These are phyloP conservation scores for Gentiana macrophylla DNA, from an alignment of 257 asterid species.

Conservation along the genomic window DNA sequence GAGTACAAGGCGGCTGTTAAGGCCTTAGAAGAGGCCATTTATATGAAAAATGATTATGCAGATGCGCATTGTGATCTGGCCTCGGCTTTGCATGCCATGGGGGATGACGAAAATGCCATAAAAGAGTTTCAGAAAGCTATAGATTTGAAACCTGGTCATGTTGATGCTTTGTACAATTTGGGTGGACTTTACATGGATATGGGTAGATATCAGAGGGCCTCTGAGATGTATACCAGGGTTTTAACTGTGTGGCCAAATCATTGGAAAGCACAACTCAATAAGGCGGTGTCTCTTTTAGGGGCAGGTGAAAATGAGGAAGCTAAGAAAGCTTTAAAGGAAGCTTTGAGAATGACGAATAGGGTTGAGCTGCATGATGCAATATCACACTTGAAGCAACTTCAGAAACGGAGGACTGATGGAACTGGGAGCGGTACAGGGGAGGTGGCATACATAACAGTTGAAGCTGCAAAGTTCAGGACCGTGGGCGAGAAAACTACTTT, in stretches of 20 bases:
- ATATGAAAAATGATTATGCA: constrained; percentile 88
- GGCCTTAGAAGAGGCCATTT: constrained; percentile 97
- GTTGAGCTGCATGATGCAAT: constrained; percentile 90
- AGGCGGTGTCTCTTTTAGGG: constrained; percentile 85
- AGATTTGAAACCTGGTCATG: constrained; percentile 94
- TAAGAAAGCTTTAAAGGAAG: constrained; percentile 90
- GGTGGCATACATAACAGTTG: constrained; percentile 58
- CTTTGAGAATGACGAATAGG: constrained; percentile 88
- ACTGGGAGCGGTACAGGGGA: constrained; percentile 52
- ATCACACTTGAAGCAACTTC: constrained; percentile 85
- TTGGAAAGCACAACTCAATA: constrained; percentile 96
- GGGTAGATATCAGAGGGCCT: constrained; percentile 97
- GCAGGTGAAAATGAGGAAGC: constrained; percentile 98
- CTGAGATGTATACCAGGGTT: constrained; percentile 95
- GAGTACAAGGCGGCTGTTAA: constrained; percentile 98
- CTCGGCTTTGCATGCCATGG: constrained; percentile 91
- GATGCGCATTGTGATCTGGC: constrained; percentile 99
- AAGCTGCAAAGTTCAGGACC: constrained; percentile 65
- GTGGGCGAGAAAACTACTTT: constrained; percentile 64
- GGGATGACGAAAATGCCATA: constrained; percentile 93
- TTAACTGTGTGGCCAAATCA: constrained; percentile 91
- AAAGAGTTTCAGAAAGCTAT: constrained; percentile 99
- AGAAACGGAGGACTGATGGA: constrained; percentile 72
- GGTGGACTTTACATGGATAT: constrained; percentile 98
- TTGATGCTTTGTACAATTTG: constrained; percentile 84